Base-by-base conservation (phyloP, 78 protist species). In the Dictyostelium discoideum region DNA sequence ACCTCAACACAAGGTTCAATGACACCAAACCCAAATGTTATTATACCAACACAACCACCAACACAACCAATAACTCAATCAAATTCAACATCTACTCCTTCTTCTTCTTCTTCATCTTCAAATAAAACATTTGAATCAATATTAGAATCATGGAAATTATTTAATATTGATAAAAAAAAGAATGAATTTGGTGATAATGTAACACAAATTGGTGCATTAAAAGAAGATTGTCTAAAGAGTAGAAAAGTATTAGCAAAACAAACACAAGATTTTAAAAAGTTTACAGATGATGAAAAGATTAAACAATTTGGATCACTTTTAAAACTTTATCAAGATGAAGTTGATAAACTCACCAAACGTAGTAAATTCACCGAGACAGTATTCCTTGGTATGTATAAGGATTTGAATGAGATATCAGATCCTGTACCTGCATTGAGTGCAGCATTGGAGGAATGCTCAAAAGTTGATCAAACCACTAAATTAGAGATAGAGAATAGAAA, bases 311-410 rank as follows among this genome's bases (percentile, higher is more conserved):
- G 93, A 13, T 20, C 84, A 40, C 81, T 95, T 14, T 60, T 95
- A 26, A 95, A 95, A 40, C 77, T 87, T 14, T 95, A 89, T 44
- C 97, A 95, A 50, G 94, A 95, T 14, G 97, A 95, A 46, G 93
- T 95, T 11, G 94, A 95, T 72, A 81, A 92, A 44, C 40, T 95
- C 11, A 84, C 92, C 26, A 89, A 85, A 67, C 39, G 93, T 20
- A 77, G 88, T 29, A 95, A 95, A 67, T 85, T 81, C 85, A 85
- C 95, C 3, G 97, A 95, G 40, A 73, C 83, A 10, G 78, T 86
- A 26, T 95, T 95, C 40, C 63, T 85, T 14, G 24, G 67, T 63
- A 32, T 85, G 10, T 95, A 95, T 42, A 77, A 95, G 18, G 94
- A 82, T 54, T 24, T 95, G 32, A 63, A 50, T 22, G 97, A 81